Conservation (phyloP, 345 rosid species). For the Linum usitatissimum region DNA sequence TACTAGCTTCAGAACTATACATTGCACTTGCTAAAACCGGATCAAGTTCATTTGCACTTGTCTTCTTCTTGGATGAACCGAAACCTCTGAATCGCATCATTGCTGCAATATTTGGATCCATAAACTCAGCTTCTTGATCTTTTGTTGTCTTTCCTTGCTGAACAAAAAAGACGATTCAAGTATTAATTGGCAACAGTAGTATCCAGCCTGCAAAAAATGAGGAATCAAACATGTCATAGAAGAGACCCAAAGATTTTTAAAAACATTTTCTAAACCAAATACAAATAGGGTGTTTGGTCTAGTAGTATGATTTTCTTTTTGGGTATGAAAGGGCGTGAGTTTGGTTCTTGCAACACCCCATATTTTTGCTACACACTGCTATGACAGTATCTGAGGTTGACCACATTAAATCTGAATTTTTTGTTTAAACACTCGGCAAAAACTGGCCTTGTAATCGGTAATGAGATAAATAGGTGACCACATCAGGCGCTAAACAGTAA, state of each 20-base stretch:
- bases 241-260: too few relatives aligned
- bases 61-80: background rate
- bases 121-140: background rate
- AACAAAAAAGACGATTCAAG: background rate
- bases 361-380: background rate
- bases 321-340: slow-evolving; percentile 96
- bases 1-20: too few relatives aligned
- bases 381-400: background rate
- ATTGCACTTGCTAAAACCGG: too few relatives aligned
- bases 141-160: background rate
- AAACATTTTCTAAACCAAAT: too few relatives aligned
- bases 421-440: too few relatives aligned
- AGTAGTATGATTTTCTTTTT: slow-evolving; percentile 97
- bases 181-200: background rate
- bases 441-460: too few relatives aligned
- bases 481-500: too few relatives aligned
- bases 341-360: slow-evolving; percentile 91
- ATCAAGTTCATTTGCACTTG: background rate
- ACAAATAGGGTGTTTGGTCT: slow-evolving; percentile 48
- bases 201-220: too few relatives aligned
- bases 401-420: too few relatives aligned
- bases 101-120: background rate
- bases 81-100: background rate
- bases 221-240: too few relatives aligned
- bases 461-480: too few relatives aligned